These are phyloP conservation scores for Fusarium domesticum DNA, from an alignment of 2,329 filamentous ascomycete genomes.

Conservation along the genomic window DNA sequence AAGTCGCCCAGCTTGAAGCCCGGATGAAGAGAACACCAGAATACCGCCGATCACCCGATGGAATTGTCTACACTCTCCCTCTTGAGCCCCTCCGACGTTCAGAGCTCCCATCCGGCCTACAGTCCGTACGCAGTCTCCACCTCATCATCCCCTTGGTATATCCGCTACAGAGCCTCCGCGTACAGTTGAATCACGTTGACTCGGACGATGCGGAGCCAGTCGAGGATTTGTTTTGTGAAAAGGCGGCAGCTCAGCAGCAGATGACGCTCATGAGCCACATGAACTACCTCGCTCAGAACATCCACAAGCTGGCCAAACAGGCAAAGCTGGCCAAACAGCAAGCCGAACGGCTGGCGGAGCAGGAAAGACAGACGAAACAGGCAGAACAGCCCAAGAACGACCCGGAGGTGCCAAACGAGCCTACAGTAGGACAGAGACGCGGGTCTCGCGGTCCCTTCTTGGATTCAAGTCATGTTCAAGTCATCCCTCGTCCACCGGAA, in stretches of 20 bases:
- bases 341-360: neutral
- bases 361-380: neutral
- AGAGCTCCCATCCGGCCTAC: constrained; percentile 60
- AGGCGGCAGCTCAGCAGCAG: constrained; percentile 53
- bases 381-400: neutral
- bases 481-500: constrained; percentile 74
- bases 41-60: constrained; percentile 68
- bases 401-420: constrained; percentile 31
- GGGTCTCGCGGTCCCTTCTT: constrained; percentile 19
- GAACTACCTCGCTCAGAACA: constrained; percentile 70
- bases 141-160: constrained; percentile 70
- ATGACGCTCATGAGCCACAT: constrained; percentile 69
- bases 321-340: constrained; percentile 16
- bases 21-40: constrained; percentile 65
- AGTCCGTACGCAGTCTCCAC: constrained; percentile 60
- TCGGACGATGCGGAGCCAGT: constrained; percentile 58
- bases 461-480: constrained; percentile 63
- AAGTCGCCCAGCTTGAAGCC: constrained; percentile 71
- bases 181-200: constrained; percentile 64
- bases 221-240: constrained; percentile 62
- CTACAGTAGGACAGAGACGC: no score
- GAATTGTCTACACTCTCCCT: constrained; percentile 66
- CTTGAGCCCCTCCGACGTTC: constrained; percentile 61
- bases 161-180: constrained; percentile 63
- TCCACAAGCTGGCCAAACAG: constrained; percentile 63